Percentiles rank a stretch among this genome's conserved stretches.
These are phyloP conservation scores for Calocybe gangraenosa DNA, from an alignment of 768 basidiomycete species.

Conservation along the genomic window DNA sequence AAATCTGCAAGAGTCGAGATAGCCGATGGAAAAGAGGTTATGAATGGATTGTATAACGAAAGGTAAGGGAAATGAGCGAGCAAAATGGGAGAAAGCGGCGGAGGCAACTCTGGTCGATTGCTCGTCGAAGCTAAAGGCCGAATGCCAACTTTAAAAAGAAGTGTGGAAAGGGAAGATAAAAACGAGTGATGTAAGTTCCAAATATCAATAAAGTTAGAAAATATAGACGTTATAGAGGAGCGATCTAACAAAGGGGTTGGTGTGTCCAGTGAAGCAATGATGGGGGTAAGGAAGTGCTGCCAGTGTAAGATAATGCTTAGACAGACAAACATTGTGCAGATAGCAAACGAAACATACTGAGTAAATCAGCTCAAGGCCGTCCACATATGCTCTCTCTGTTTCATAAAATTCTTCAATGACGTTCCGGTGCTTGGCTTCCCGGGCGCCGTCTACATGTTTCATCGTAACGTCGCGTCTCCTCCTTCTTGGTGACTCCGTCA, in stretches of 20 bases:
- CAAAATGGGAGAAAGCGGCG: conserved; percentile 53
- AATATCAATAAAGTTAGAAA: conserved; percentile 89
- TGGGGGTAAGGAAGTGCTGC: conserved; percentile 84
- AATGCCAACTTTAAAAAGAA: conserved; percentile 29
- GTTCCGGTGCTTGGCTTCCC: conserved; percentile 55
- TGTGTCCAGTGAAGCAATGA: conserved; percentile 71
- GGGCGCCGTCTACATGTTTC: conserved; percentile 42
- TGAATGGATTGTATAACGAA: conserved; percentile 81
- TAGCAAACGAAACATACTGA: conserved; percentile 42
- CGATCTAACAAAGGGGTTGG: conserved; percentile 66
- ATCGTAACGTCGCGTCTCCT: conserved; percentile 30
- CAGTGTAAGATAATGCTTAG: conserved; percentile 9
- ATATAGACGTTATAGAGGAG: conserved; percentile 64
- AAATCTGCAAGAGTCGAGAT: conserved; percentile 55
- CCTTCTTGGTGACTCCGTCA: conserved; percentile 35
- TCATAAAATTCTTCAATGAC: conserved; percentile 79
- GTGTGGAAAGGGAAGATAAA: conserved; percentile 51
- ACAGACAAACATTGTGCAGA: neutral
- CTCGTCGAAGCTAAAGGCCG: conserved; percentile 6
- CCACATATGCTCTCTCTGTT: conserved; percentile 77
- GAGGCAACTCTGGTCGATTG: conserved; percentile 29
- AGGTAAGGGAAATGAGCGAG: conserved; percentile 85
- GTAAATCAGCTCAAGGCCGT: conserved; percentile 80
- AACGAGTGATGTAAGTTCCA: conserved; percentile 85
- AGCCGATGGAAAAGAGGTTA: conserved; percentile 71